Conservation (phyloP, 2,329 filamentous ascomycete genomes). For the Aspergillus fructus region DNA sequence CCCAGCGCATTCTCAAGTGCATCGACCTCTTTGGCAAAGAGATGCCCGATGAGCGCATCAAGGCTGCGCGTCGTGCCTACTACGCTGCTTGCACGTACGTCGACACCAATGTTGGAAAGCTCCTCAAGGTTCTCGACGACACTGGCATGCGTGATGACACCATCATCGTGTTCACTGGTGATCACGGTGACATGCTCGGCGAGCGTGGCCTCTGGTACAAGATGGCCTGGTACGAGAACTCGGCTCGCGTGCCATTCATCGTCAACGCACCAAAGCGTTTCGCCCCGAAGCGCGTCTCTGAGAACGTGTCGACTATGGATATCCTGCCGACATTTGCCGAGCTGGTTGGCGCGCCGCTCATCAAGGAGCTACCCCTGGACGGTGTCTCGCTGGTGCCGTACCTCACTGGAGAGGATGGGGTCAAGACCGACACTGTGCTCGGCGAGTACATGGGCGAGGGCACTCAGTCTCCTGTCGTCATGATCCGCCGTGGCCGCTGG, state of each 20-base stretch:
- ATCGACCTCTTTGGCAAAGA: conserved; percentile 83
- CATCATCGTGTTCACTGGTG: conserved; percentile 87
- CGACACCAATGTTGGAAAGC: conserved; percentile 84
- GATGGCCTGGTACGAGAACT: conserved; percentile 95
- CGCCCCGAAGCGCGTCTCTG: conserved; percentile 69
- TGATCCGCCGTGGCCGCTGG: conserved; percentile 87
- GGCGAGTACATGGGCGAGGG: conserved; percentile 95
- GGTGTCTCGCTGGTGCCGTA: conserved; percentile 80
- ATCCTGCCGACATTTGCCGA: conserved; percentile 86
- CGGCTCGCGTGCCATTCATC: conserved; percentile 83
- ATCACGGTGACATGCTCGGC: conserved; percentile 94
- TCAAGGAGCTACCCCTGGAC: conserved; percentile 76
- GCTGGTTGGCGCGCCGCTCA: conserved; percentile 69
- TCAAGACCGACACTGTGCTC: conserved; percentile 76
- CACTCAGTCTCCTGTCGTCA: conserved; percentile 83
- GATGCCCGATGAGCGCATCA: conserved; percentile 82
- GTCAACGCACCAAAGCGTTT: conserved; percentile 78
- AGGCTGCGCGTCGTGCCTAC: conserved; percentile 81
- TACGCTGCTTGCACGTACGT: conserved; percentile 93
- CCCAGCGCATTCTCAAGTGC: conserved; percentile 80
- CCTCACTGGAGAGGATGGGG: conserved; percentile 57
- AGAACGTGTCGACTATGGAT: conserved; percentile 90
- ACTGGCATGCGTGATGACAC: conserved; percentile 81
- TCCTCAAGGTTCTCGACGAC: conserved; percentile 74
- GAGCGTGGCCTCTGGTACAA: conserved; percentile 93